phyloP scores from a whole-genome alignment of 805 yeast species.

The Ogataea henricii region DNA sequence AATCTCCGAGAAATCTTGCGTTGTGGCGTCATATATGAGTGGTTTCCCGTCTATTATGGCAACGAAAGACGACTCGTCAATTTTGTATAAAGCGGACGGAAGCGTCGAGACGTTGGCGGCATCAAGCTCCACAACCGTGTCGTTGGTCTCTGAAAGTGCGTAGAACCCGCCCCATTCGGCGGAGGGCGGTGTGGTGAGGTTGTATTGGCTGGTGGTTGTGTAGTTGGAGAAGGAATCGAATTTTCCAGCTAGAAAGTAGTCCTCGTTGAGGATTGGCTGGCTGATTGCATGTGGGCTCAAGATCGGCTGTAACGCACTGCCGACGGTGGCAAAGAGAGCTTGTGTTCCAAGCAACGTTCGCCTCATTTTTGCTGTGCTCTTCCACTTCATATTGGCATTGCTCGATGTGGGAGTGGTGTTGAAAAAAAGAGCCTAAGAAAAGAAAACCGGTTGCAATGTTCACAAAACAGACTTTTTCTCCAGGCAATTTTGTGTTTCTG shows the following conservation, averaged over 20 bases:
- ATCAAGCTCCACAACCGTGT: slow-evolving; percentile 16
- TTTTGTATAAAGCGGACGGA: slow-evolving; percentile 17
- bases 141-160: slow-evolving; percentile 20
- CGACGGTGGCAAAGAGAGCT: neutral
- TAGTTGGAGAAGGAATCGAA: slow-evolving; percentile 32
- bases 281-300: slow-evolving; percentile 6
- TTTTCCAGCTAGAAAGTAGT: slow-evolving; percentile 29
- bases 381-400: slow-evolving; percentile 3
- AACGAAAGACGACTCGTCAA: slow-evolving; percentile 21
- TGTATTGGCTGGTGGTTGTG: slow-evolving; percentile 22
- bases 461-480: neutral
- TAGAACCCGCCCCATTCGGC: slow-evolving; percentile 19
- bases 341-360: neutral
- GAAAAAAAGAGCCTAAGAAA: neutral
- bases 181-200: slow-evolving; percentile 21
- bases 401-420: neutral
- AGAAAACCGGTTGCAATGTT: neutral
- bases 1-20: slow-evolving; percentile 6
- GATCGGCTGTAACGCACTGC: neutral
- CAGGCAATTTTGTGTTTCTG: slow-evolving; percentile 1
- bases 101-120: slow-evolving; percentile 9
- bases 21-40: slow-evolving; percentile 17
- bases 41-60: slow-evolving; percentile 32
- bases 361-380: neutral
- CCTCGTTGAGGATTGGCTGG: slow-evolving; percentile 24